A percentile compares a stretch with the other conserved stretches of the same genome.
phyloP scores from a whole-genome alignment of 768 basidiomycete genomes.

The Collybia sp. region DNA sequence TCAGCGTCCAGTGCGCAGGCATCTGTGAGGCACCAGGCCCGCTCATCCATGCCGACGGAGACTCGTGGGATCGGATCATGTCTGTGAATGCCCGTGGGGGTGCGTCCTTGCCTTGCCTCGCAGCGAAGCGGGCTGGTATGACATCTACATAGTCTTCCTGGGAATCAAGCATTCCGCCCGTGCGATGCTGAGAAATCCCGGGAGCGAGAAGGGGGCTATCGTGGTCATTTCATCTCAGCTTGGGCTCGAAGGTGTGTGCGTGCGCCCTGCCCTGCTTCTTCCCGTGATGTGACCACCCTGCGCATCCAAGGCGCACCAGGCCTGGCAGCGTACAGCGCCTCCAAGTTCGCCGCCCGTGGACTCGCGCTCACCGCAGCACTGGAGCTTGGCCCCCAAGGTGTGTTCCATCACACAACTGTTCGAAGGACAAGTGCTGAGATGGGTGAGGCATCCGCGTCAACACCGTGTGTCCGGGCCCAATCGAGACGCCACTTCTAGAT shows the following conservation, averaged over 20 bases:
- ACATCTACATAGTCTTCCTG: constrained; percentile 8
- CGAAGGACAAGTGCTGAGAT: too few species aligned
- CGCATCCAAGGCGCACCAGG: constrained; percentile 8
- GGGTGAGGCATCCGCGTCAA: constrained; percentile 11
- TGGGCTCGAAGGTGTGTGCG: constrained; percentile 10
- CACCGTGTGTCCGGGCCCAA: constrained; percentile 12
- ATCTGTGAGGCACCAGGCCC: neutral
- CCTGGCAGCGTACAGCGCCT: constrained; percentile 12
- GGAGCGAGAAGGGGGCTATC: constrained; percentile 10
- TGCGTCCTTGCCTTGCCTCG: neutral
- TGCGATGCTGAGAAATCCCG: constrained; percentile 10
- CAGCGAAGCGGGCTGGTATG: neutral
- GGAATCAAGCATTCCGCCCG: constrained; percentile 8
- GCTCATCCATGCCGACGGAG: constrained; percentile 6
- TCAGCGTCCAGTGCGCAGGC: constrained; percentile 7
- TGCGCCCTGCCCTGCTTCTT: neutral
- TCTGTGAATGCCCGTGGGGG: constrained; percentile 8
- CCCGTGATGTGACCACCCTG: neutral
- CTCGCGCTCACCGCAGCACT: constrained; percentile 12
- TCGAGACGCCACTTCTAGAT: constrained; percentile 10
- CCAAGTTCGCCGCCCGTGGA: constrained; percentile 12
- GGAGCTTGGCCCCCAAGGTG: constrained; percentile 6
- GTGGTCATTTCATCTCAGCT: constrained; percentile 13
- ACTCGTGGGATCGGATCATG: constrained; percentile 6
- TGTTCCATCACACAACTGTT: too few species aligned